Evolutionary conservation across 352 stramenopile genomes (phyloP), one percentile per base, ranked within the genome.

Genomic region (Albugo candida): DNA sequence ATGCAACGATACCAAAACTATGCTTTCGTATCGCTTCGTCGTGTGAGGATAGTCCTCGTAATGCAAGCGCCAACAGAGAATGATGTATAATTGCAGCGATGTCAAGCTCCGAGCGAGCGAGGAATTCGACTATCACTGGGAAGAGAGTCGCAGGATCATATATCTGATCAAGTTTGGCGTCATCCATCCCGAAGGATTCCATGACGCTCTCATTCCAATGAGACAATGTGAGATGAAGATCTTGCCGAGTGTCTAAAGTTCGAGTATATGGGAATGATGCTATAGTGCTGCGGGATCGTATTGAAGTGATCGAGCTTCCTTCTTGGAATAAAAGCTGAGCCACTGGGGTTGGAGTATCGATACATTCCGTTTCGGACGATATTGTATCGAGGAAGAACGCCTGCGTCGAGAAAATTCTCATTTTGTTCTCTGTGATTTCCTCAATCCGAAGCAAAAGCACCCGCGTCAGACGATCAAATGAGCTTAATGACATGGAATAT

Each of bases 131-230:
- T 13, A 92, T 53, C 68, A 87, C 78, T 10, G 79, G 73, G 5
- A 89, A 43, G 5, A 92, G 55, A 53, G 77, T 84, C 13, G 73
- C 70, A 4, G 76, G 76, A 24, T 92, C 76, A 47, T 88, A 92
- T 8, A 68, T 49, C 13, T 56, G 41, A 1, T 44, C 36, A 16
- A 52, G 40, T n/a, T 51, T 36, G 1, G 57, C 31, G 2, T 55
- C 49, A 2, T 49, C 20, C 4, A 31, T 3, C 24, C 24, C 24
- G 8, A 31, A 31, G 24, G 24, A 31, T 31, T 31, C 24, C 24
- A 3, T 31, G 8, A 31, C 24, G 24, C 8, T 31, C 8, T 8
- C 8, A 31, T 8, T 31, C 24, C 24, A 31, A 8, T 31, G 24
- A 31, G 3, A 31, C 24, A 31, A 31, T 31, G 24, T 31, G 24